Conservation (phyloP, 441 rosid species). For the Breynia disticha region DNA sequence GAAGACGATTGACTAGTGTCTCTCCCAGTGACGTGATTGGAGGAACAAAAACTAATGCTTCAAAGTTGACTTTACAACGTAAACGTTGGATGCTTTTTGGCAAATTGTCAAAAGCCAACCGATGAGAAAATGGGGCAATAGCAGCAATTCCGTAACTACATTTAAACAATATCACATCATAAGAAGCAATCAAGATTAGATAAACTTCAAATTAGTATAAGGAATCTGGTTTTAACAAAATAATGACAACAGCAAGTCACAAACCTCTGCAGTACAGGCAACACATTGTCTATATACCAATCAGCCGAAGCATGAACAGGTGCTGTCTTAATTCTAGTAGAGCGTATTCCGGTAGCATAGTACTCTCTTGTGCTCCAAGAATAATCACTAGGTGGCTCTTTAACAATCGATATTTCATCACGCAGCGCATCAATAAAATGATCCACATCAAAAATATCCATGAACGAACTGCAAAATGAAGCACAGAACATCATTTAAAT, state of each 20-base stretch:
- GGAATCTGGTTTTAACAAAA: background rate
- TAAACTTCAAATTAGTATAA: background rate
- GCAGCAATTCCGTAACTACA: constrained; percentile 88
- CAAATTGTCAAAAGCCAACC: constrained; percentile 79
- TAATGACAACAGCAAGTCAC: constrained; percentile 5
- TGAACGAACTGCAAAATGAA: constrained; percentile 52
- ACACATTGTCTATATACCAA: constrained; percentile 89
- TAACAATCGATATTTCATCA: constrained; percentile 63
- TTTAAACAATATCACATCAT: constrained; percentile 1
- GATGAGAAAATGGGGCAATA: constrained; percentile 90
- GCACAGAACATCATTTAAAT: background rate
- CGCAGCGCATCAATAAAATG: constrained; percentile 61
- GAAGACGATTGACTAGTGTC: constrained; percentile 63
- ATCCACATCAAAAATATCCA: constrained; percentile 82
- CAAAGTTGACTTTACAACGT: constrained; percentile 94
- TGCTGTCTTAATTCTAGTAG: constrained; percentile 81
- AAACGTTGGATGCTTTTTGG: constrained; percentile 60
- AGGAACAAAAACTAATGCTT: constrained; percentile 76
- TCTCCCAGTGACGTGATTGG: constrained; percentile 71
- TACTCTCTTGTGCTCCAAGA: constrained; percentile 96
- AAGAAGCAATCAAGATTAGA: background rate
- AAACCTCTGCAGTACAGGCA: constrained; percentile 76
- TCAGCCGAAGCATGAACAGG: constrained; percentile 88
- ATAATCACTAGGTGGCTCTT: constrained; percentile 61
- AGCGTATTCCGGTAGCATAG: constrained; percentile 73